These are phyloP conservation scores for Phytophthora nicotianae DNA, from an alignment of 352 stramenopile genomes.

Conservation along the genomic window DNA sequence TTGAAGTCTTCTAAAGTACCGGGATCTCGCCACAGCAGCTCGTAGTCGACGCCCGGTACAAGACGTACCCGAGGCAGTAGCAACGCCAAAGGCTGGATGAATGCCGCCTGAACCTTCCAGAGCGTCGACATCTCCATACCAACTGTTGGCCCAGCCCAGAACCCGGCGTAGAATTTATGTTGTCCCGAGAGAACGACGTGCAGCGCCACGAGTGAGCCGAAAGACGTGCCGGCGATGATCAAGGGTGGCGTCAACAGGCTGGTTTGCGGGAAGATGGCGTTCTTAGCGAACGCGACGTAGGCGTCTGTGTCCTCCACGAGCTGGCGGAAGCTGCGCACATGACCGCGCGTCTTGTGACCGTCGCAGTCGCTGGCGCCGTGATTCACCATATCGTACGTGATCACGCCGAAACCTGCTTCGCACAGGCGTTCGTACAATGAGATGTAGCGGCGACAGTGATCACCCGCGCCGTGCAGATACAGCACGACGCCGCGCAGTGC, in stretches of 20 bases:
- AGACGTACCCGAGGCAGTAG: constrained; percentile 42
- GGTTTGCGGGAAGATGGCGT: constrained; percentile 31
- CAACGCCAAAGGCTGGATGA: constrained; percentile 48
- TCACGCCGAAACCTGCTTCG: constrained; percentile 40
- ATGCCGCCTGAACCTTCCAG: constrained; percentile 45
- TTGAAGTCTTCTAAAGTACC: constrained; percentile 56
- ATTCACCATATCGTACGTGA: constrained; percentile 50
- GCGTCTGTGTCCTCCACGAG: constrained; percentile 54
- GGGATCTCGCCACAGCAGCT: constrained; percentile 39
- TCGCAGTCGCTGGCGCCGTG: constrained; percentile 50
- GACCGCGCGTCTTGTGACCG: constrained; percentile 34
- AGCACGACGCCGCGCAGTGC: constrained; percentile 45
- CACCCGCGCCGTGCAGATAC: constrained; percentile 47
- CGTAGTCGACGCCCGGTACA: constrained; percentile 53
- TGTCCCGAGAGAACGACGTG: constrained; percentile 48
- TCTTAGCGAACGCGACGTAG: constrained; percentile 43
- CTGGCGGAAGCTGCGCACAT: constrained; percentile 42
- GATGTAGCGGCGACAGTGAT: constrained; percentile 50
- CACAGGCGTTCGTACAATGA: constrained; percentile 49
- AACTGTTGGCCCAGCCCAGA: constrained; percentile 51
- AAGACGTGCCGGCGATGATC: constrained; percentile 63
- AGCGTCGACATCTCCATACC: constrained; percentile 51
- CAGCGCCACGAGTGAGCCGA: constrained; percentile 53
- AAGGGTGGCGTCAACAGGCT: constrained; percentile 28
- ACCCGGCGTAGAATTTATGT: constrained; percentile 48